These are phyloP conservation scores for Zymoseptoria ardabiliae DNA, from an alignment of 2,329 filamentous ascomycete genomes.

Conservation along the genomic window DNA sequence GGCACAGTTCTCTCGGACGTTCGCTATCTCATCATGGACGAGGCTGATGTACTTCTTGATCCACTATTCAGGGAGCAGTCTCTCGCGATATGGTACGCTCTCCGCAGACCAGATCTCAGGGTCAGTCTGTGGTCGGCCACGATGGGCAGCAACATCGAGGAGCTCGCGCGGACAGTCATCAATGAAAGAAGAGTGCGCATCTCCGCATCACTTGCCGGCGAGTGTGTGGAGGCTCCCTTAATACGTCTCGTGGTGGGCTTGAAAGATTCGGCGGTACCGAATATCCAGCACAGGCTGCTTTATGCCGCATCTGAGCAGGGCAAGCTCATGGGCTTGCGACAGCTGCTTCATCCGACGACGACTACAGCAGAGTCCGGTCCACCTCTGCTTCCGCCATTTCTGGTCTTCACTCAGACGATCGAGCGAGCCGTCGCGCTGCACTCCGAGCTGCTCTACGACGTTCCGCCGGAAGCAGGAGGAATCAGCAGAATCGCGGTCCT, in stretches of 20 bases:
- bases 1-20: conserved; percentile 46
- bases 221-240: conserved; percentile 40
- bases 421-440: conserved; percentile 80
- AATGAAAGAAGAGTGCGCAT: conserved; percentile 38
- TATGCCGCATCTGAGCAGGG: conserved; percentile 91
- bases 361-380: conserved; percentile 47
- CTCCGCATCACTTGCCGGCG: conserved; percentile 8
- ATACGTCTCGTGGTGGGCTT: conserved; percentile 88
- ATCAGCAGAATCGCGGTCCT: conserved; percentile 79
- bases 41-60: conserved; percentile 91
- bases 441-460: conserved; percentile 88
- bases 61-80: conserved; percentile 86
- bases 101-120: conserved; percentile 61
- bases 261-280: conserved; percentile 91
- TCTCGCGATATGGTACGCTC: conserved; percentile 72
- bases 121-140: conserved; percentile 92
- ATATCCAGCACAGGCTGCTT: conserved; percentile 77
- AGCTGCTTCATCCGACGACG: conserved; percentile 72
- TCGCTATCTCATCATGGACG: conserved; percentile 72
- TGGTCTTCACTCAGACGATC: conserved; percentile 96
- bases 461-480: conserved; percentile 79
- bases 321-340: conserved; percentile 83
- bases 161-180: conserved; percentile 64
- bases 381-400: conserved; percentile 72
- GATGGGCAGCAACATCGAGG: conserved; percentile 88